These are phyloP conservation scores for Solanum sitiens DNA, from an alignment of 257 asterid species.

Conservation along the genomic window DNA sequence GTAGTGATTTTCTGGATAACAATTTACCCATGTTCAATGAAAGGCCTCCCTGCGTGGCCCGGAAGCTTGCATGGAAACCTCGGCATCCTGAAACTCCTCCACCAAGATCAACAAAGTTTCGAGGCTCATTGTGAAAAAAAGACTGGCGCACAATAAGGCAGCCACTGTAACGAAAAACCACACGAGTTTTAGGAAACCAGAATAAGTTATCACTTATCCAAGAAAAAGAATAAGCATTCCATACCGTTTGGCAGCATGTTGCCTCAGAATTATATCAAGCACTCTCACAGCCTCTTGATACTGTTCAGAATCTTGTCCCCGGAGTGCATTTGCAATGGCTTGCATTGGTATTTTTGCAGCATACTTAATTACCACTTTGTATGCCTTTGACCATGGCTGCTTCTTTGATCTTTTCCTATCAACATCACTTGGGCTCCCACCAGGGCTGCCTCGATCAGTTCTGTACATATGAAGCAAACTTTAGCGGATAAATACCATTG, in stretches of 20 bases:
- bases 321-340: slow-evolving; percentile 40
- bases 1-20: not conserved
- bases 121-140: slow-evolving; percentile 44
- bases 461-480: slow-evolving; percentile 9
- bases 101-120: slow-evolving; percentile 35
- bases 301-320: slow-evolving; percentile 52
- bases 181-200: not conserved
- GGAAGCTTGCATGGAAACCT: slow-evolving; percentile 68
- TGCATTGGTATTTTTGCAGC: slow-evolving; percentile 57
- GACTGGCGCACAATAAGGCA: slow-evolving; percentile 72
- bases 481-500: not conserved
- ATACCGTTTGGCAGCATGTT: slow-evolving; percentile 52
- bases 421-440: slow-evolving; percentile 24
- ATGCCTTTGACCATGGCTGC: slow-evolving; percentile 35
- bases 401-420: slow-evolving; percentile 38
- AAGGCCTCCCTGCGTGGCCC: slow-evolving; percentile 58
- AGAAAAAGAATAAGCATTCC: not conserved
- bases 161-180: slow-evolving; percentile 29
- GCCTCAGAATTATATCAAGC: slow-evolving; percentile 51
- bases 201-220: not conserved
- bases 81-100: slow-evolving; percentile 69
- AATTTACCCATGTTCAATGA: slow-evolving; percentile 52
- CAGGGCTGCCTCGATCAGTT: slow-evolving; percentile 26
- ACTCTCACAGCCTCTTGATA: slow-evolving; percentile 74
- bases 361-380: slow-evolving; percentile 43